Base-by-base conservation (phyloP, 164 flowering plant species). In the Chloranthus sessilifolius region DNA sequence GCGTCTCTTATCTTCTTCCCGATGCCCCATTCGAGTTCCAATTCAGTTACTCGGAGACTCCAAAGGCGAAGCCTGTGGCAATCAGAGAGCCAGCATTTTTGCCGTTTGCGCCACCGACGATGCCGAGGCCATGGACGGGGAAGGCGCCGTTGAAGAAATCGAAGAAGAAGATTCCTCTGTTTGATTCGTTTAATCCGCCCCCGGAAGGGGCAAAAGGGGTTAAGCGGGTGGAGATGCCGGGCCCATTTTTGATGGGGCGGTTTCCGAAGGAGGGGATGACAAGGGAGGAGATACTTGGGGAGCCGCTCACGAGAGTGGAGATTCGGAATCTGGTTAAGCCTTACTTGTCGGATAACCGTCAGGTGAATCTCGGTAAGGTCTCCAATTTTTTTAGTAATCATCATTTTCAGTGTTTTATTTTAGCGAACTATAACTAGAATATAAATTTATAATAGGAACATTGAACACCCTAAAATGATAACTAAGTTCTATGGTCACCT, bases 71-170 rank as follows among this genome's bases (percentile, higher is more conserved):
- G 62, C 96, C 98, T 0, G 1, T 88, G 42, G 95, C 91, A 0
- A 78, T 92, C 4, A 76, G 97, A 1, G 97, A 88, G 58, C 99
- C 99, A 12, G 89, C 96, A 1, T 86, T 79, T 44, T 49, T 92
- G 58, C 97, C 99, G 1, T 92, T 92, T 47, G 95, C 85, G 0
- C 87, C 96, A 17, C 96, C 91, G 1, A 57, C 89, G n/a, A 86
- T 88, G 96, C 74, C 83, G 21, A 51, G 96, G 61, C 99, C 97
- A 2, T 92, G 99, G 99, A 92, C 99, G 0, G 99, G 99, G 21
- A 88, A 88, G 58, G 86, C 94, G 0, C 96, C 96, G 8, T 43
- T 85, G 80, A 81, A 81, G 69, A 71, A 73, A 51, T 53, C 74
- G 52, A 66, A 69, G 60, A 89, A 40, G 55, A 58, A 81, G 44